These are phyloP conservation scores for Phlebiopsis gigantea DNA, from an alignment of 768 basidiomycete species.

Conservation along the genomic window DNA sequence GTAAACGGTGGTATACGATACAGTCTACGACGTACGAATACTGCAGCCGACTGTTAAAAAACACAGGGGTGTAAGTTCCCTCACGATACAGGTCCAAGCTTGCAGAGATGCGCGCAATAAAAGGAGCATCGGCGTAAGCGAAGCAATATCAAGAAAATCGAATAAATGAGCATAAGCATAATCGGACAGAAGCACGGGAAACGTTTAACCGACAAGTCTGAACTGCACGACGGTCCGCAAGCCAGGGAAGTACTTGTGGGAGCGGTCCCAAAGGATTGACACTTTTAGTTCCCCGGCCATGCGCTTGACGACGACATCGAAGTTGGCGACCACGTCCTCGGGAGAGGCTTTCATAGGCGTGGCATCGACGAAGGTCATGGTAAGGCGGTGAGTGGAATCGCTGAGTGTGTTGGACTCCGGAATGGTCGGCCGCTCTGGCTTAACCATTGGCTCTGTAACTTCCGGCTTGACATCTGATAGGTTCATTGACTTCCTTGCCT, in stretches of 20 bases:
- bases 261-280: constrained; percentile 44
- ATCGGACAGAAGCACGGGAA: not conserved
- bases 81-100: not conserved
- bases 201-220: constrained; percentile 36
- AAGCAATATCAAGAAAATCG: not conserved
- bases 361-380: too few species aligned
- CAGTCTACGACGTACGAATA: not conserved
- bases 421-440: not conserved
- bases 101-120: not conserved
- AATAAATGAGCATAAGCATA: not conserved
- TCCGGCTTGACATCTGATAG: not conserved
- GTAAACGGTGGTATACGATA: too few species aligned
- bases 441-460: not conserved
- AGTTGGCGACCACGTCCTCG: not conserved
- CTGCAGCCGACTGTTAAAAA: not conserved
- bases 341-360: not conserved
- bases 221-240: constrained; percentile 50
- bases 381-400: too few species aligned
- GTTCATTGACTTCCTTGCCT: not conserved
- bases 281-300: constrained; percentile 57
- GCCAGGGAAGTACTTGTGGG: constrained; percentile 49
- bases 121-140: not conserved
- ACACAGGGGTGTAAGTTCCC: not conserved
- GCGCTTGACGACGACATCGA: constrained; percentile 21
- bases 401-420: not conserved